Evolutionary conservation across 2,329 filamentous ascomycete species (phyloP), one percentile per base, ranked within the genome.

Genomic region (Grosmannia penicillata): DNA sequence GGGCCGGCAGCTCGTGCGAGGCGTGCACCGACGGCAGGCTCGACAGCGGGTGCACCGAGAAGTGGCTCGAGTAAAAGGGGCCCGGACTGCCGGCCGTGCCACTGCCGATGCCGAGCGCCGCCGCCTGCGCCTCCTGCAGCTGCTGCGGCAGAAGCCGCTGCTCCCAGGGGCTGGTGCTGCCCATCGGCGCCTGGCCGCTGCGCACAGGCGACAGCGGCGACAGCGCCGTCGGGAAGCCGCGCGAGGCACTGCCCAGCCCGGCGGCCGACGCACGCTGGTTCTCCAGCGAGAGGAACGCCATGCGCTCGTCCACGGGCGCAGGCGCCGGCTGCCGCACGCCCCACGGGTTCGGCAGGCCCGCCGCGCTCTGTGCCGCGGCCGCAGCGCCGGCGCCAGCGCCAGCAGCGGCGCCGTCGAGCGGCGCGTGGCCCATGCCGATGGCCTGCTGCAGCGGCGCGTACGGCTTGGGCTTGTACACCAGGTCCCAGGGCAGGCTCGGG

Each of bases 401-500:
- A n/a, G n/a, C n/a, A n/a, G n/a, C n/a, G n/a, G n/a, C n/a, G n/a
- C n/a, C n/a, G n/a, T n/a, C n/a, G 13, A 8, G 14, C n/a, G 14
- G 32, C 10, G 2, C 22, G 13, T 19, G 25, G 14, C 9, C 21
- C 19, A 21, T 6, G 17, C 10, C 24, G 5, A n/a, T 26, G 3
- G 35, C 17, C 31, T 23, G 33, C 14, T 28, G 37, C 4, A 13
- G 18, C 13, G 21, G 31, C 7, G 19, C 18, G 28, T 37, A 38
- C 6, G 40, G 40, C 19, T 25, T 39, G 4, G 40, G 40, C 18
- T 38, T 27, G 27, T 29, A 40, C 6, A 43, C 35, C 8, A 38
- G 30, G 5, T 41, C 56, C 70, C 70, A 73, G 2, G 70, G 68
- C 26, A 72, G 54, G 34, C 48, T 60, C 4, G 61, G 61, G 22